Evolutionary conservation across 768 basidiomycete species (phyloP).

Genomic region (Mycena maculata): DNA sequence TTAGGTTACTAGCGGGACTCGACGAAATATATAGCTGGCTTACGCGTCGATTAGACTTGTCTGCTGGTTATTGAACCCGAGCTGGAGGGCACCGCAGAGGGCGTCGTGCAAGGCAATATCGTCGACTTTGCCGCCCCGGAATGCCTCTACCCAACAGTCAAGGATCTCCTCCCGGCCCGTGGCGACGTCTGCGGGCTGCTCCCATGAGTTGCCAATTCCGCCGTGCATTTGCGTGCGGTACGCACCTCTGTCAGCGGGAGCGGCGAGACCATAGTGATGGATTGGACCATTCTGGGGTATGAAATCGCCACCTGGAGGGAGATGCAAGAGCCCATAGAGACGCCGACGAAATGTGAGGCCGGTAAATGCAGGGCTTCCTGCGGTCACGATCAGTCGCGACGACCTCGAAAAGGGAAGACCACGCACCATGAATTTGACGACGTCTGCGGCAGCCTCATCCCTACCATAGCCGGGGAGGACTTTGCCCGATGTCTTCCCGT

Average conservation of each 20-base stretch:
- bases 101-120: slow-evolving; percentile 27
- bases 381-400: too few relatives aligned
- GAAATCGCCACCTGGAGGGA: slow-evolving; percentile 30
- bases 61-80: not conserved
- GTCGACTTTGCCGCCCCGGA: not conserved
- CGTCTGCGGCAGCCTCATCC: slow-evolving; percentile 33
- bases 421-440: slow-evolving; percentile 35
- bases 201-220: too few relatives aligned
- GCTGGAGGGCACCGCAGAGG: slow-evolving; percentile 21
- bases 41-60: too few relatives aligned
- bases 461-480: slow-evolving; percentile 25
- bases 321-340: slow-evolving; percentile 36
- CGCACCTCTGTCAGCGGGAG: slow-evolving; percentile 35
- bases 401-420: too few relatives aligned
- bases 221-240: too few relatives aligned
- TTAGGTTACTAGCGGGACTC: not conserved
- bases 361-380: slow-evolving; percentile 34
- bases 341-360: slow-evolving; percentile 31
- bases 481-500: slow-evolving; percentile 28
- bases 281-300: slow-evolving; percentile 22
- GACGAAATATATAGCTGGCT: too few relatives aligned
- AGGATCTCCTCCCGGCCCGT: slow-evolving; percentile 34
- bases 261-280: slow-evolving; percentile 32
- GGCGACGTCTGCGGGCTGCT: slow-evolving; percentile 32
- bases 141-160: slow-evolving; percentile 34